These are phyloP conservation scores for Peronospora destructor DNA, from an alignment of 352 stramenopile species.

Conservation along the genomic window DNA sequence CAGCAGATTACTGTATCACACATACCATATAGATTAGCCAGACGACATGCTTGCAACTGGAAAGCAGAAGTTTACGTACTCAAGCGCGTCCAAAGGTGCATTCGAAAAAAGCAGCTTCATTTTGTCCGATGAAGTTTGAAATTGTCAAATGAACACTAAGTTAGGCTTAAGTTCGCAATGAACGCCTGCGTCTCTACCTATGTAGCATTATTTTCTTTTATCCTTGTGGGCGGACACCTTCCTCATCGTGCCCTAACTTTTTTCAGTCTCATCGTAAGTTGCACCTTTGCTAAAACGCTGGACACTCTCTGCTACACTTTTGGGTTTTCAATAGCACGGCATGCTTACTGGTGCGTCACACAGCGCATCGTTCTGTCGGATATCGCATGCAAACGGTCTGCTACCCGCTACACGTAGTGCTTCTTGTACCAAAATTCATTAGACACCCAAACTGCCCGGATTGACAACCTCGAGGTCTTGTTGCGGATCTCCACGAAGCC, in stretches of 20 bases:
- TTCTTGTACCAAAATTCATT: constrained; percentile 80
- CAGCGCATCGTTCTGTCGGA: background rate
- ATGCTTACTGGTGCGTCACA: background rate
- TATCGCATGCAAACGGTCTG: constrained; percentile 6
- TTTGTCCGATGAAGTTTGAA: constrained; percentile 19
- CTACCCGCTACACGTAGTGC: constrained; percentile 44
- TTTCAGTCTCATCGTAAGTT: constrained; percentile 4
- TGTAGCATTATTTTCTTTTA: constrained; percentile 11
- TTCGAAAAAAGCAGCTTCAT: constrained; percentile 75
- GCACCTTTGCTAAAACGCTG: background rate
- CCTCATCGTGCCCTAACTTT: too few relatives aligned
- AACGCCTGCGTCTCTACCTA: constrained; percentile 16
- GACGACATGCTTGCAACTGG: background rate
- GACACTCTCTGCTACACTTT: background rate
- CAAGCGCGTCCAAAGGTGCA: constrained; percentile 50
- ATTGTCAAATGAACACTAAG: constrained; percentile 7
- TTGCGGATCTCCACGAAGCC: constrained; percentile 75
- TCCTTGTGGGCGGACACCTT: too few relatives aligned
- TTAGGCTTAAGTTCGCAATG: constrained; percentile 10
- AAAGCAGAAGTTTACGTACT: constrained; percentile 36
- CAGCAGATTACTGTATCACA: constrained; percentile 41
- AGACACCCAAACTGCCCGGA: constrained; percentile 45
- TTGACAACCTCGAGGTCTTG: constrained; percentile 64
- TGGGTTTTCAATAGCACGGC: background rate
- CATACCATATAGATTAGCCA: background rate